Evolutionary conservation across 1,139 yeast species (phyloP).

Genomic region (Hansenula sp.): DNA sequence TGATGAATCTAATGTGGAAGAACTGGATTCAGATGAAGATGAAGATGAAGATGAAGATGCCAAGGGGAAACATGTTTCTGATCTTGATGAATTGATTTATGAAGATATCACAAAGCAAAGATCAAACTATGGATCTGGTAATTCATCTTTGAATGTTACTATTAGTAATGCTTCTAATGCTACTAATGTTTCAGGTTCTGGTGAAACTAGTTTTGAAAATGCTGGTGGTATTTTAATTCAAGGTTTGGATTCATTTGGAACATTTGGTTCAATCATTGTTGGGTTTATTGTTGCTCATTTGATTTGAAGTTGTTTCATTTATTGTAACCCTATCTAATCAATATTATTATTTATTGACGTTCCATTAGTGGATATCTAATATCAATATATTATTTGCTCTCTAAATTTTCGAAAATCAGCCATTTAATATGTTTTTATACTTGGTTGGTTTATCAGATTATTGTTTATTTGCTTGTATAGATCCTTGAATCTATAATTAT

Average conservation of each 20-base stretch:
- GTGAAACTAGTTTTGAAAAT: background rate
- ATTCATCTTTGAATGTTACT: background rate
- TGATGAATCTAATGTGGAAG: slow-evolving; percentile 1
- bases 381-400: too few relatives aligned
- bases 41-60: background rate
- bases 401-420: too few relatives aligned
- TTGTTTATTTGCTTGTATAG: too few relatives aligned
- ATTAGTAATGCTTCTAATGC: slow-evolving; percentile 1
- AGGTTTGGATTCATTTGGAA: background rate
- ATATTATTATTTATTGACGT: too few relatives aligned
- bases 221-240: background rate
- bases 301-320: background rate
- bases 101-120: slow-evolving; percentile 7
- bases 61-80: background rate
- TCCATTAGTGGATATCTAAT: too few relatives aligned
- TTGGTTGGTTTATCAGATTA: too few relatives aligned
- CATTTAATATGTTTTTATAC: too few relatives aligned
- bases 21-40: background rate
- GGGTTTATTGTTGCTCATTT: background rate
- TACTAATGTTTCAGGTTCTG: slow-evolving; percentile 38
- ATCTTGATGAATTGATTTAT: slow-evolving; percentile 6
- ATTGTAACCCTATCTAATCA: too few relatives aligned
- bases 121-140: background rate
- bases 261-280: background rate
- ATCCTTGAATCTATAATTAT: too few relatives aligned